Base-by-base conservation (phyloP, 2,329 filamentous ascomycete species). In the Spiromastix sp. region DNA sequence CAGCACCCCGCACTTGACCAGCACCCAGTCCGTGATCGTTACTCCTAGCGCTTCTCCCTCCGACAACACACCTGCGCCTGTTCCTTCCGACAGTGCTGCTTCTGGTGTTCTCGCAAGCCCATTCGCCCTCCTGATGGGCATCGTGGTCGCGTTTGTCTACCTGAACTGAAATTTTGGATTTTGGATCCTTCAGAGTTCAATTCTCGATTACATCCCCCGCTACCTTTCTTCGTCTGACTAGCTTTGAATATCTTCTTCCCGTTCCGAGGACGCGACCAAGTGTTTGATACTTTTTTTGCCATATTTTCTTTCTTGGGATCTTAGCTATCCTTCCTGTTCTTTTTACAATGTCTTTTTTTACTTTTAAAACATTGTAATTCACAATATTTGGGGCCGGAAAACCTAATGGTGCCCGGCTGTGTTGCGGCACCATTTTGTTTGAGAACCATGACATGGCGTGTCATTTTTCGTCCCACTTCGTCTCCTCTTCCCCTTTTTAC, bases 81-180 rank as follows among this genome's bases (percentile, higher is more conserved):
- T 41, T 17, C 34, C 39, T 25, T 46, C 42, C 24, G 49, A 44
- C 12, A 42, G 38, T 27, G 52, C 51, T 12, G 49, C 44, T 16
- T 42, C 49, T 10, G 4, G n/a, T 8, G 26, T 13, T 4, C 38
- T 55, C 5, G 47, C 48, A 4, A 55, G 48, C 41, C 51, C 59
- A 5, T 42, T 51, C 15, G 51, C 52, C 5, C 39, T 60, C 11
- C 40, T 52, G 7, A 37, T 58, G 28, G 50, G 52, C n/a, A 51
- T 51, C 2, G 42, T 55, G n/a, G 56, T 48, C 17, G 48, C 57
- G 5, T 42, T 60, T 27, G 45, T 51, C 29, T 55, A 54, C 37
- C 40, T 60, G 5, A 48, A 52, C 43, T 50, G 38, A 37, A 37
- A 43, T 38, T 18, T 15, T 19, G 13, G 34, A 7, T 17, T 25